These are phyloP conservation scores for Acanthamoeba triangularis DNA, from an alignment of 208 protist species.

Conservation along the genomic window DNA sequence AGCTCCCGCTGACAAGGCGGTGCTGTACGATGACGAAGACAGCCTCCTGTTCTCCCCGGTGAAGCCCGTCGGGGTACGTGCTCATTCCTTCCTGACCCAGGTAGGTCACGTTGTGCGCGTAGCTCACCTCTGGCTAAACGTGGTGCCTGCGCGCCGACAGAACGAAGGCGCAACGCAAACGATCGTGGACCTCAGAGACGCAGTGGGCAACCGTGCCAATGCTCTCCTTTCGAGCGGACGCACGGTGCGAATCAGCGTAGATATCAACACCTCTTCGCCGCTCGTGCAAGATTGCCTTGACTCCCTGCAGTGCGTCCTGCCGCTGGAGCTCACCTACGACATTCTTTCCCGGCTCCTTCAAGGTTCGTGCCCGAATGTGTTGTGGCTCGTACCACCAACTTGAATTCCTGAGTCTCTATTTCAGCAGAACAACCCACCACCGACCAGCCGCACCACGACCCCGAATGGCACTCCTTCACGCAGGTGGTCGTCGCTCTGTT, in stretches of 20 bases:
- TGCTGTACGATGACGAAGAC: not conserved
- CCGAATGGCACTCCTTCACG: not conserved
- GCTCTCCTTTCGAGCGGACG: not conserved
- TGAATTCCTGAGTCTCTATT: not conserved
- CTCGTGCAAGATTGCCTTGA: slow-evolving; percentile 31
- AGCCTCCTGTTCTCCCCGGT: slow-evolving; percentile 12
- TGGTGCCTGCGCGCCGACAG: not conserved
- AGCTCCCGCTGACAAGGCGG: not conserved
- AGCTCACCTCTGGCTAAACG: not conserved
- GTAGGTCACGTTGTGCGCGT: not conserved
- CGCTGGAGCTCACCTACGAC: not conserved
- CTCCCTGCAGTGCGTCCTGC: not conserved
- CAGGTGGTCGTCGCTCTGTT: not conserved
- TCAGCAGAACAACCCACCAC: not conserved
- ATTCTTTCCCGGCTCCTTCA: not conserved
- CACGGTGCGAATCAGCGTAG: slow-evolving; percentile 17
- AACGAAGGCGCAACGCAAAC: not conserved
- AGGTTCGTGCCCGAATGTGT: not conserved
- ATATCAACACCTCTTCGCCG: not conserved
- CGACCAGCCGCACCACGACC: not conserved
- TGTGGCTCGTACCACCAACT: not conserved
- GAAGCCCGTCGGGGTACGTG: not conserved
- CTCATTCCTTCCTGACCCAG: not conserved
- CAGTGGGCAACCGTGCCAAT: not conserved
- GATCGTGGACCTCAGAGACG: slow-evolving; percentile 16